Conservation (phyloP, 1,139 yeast genomes). For the Saccharomycopsis hybrid region DNA sequence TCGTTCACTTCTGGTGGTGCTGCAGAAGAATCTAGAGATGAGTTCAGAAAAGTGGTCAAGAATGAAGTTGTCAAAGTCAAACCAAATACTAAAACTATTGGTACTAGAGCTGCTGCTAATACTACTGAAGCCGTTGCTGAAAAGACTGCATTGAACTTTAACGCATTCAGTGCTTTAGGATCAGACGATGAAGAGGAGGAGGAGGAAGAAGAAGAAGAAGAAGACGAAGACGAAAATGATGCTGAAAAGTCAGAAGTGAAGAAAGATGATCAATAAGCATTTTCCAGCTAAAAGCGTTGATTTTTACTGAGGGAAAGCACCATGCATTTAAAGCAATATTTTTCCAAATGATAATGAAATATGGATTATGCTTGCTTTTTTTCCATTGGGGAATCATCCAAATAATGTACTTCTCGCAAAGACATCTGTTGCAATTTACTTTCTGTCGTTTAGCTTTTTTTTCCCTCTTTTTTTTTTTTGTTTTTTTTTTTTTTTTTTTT, state of each 20-base stretch:
- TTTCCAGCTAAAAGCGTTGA: too few species aligned
- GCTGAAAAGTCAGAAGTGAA: constrained; percentile 1
- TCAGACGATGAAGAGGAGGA: constrained; percentile 52
- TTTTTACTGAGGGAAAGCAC: too few species aligned
- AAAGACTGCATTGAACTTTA: constrained; percentile 57
- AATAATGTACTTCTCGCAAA: too few species aligned
- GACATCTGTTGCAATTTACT: too few species aligned
- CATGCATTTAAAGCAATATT: too few species aligned
- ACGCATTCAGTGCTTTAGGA: constrained; percentile 74
- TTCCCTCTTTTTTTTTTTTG: too few species aligned
- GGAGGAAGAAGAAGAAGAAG: constrained; percentile 24
- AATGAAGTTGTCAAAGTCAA: constrained; percentile 31
- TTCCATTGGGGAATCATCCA: too few species aligned
- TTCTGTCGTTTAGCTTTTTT: too few species aligned
- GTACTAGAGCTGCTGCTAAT: constrained; percentile 68
- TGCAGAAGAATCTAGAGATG: constrained; percentile 42
- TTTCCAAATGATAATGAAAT: too few species aligned
- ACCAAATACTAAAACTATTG: constrained; percentile 69
- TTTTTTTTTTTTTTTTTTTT: too few species aligned
- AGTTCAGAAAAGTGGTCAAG: constrained; percentile 41
- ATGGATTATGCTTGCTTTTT: too few species aligned
- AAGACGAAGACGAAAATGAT: constrained; percentile 14
- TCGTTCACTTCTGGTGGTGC: constrained; percentile 47
- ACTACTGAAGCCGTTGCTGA: constrained; percentile 65
- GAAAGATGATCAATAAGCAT: background rate